Base-by-base conservation (phyloP, 2,329 filamentous ascomycete species). In the Colletotrichum filicis region DNA sequence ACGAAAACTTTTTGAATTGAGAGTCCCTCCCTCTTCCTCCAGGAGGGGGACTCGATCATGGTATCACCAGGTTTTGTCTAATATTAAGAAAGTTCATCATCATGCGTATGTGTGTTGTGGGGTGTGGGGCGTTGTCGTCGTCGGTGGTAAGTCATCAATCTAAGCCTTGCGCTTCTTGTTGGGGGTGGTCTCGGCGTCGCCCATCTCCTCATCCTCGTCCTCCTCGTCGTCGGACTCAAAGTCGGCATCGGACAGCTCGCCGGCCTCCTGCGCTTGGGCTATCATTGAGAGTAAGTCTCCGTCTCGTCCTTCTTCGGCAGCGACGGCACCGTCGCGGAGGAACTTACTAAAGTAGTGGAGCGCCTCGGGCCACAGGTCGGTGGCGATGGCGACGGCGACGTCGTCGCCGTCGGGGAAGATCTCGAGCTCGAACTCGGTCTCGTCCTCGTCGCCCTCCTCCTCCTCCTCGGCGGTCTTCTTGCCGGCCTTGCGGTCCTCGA, bases 341-440 rank as follows among this genome's bases (percentile, higher is more conserved):
- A 68, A 90, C 94, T 85, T 86, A 97, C 94, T 93, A 85, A 97
- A 98, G 85, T 97, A 97, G 82, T 94, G 94, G 82, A 97, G 92
- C 71, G 95, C 96, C 75, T 92, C 91, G 60, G 94, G 94, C 92
- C 93, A 98, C 65, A 98, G 85, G 77, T 98, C 96, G 80, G 98
- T 95, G 9, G 93, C 91, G 77, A 98, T 87, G 73, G 91, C 88
- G 75, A 95, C 88, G 52, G 95, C 95, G 60, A 98, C 83, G 74
- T 95, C 93, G 77, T 97, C 95, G 26, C 94, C 96, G 56, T 91
- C 91, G n/a, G 94, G 93, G 87, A 97, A 98, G 77, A 97, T 92
- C 83, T 98, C 96, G 60, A 92, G 88, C 66, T 92, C 91, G 74
- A 92, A 89, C 76, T 92, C 89, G 75, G 92, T 90, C 35, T 90